Percentiles rank a stretch among this genome's conserved stretches.
Evolutionary conservation across 805 yeast genomes (phyloP).

Genomic region (Wickerhamiella bombiphila): DNA sequence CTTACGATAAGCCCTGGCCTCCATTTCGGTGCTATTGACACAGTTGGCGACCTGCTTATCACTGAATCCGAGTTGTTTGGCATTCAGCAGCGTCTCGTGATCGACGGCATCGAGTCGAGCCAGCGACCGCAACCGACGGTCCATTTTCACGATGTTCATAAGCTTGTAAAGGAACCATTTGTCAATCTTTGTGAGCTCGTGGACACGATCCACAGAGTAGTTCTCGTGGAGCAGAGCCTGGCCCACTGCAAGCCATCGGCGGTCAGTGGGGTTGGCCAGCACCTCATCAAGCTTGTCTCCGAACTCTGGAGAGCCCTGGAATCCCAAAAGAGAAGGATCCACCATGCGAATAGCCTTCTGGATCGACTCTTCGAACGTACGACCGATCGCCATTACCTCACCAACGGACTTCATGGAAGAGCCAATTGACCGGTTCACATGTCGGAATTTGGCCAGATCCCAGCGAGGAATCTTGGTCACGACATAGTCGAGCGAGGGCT

Average conservation of each 20-base stretch:
- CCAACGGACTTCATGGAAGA: conserved; percentile 98
- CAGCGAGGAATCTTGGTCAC: conserved; percentile 97
- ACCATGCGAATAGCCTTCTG: conserved; percentile 90
- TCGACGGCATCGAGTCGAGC: conserved; percentile 39
- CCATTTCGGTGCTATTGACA: conserved; percentile 58
- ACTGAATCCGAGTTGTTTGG: conserved; percentile 89
- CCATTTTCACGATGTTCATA: conserved; percentile 80
- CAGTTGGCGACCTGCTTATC: conserved; percentile 82
- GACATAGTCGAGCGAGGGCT: conserved; percentile 91
- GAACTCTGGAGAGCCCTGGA: conserved; percentile 62
- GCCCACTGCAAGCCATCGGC: conserved; percentile 94
- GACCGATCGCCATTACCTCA: conserved; percentile 98
- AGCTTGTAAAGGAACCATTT: conserved; percentile 91
- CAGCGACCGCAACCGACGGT: conserved; percentile 29
- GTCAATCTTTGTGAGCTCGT: conserved; percentile 83
- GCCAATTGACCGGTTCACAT: conserved; percentile 85
- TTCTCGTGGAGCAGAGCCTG: conserved; percentile 87
- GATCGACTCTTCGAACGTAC: conserved; percentile 93
- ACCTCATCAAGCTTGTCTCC: conserved; percentile 77
- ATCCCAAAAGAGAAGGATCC: conserved; percentile 88
- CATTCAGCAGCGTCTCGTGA: conserved; percentile 41
- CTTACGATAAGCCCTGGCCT: conserved; percentile 72
- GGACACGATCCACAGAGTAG: conserved; percentile 83
- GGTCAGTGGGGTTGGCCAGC: conserved; percentile 90
- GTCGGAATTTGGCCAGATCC: conserved; percentile 93